A percentile compares a stretch with the other conserved stretches of the same genome.
phyloP scores from a whole-genome alignment of 805 yeast species.

The Saturnispora mendoncae region DNA sequence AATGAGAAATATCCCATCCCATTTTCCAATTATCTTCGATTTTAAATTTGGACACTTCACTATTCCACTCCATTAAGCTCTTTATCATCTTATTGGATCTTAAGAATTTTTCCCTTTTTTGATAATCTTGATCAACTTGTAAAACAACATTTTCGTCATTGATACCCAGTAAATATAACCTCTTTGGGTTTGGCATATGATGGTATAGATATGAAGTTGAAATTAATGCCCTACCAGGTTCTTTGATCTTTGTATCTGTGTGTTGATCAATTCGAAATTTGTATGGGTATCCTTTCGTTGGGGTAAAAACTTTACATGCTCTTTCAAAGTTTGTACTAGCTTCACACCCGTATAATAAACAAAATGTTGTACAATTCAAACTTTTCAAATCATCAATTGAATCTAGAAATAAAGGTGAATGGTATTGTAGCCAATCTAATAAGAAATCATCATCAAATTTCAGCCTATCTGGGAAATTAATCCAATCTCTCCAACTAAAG shows the following conservation, averaged over 20 bases:
- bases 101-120: slow-evolving; percentile 13
- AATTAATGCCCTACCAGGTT: slow-evolving; percentile 26
- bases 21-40: slow-evolving; percentile 13
- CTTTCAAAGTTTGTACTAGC: slow-evolving; percentile 14
- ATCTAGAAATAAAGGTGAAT: slow-evolving; percentile 9
- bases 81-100: slow-evolving; percentile 11
- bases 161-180: slow-evolving; percentile 17
- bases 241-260: slow-evolving; percentile 20
- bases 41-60: slow-evolving; percentile 7
- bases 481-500: slow-evolving; percentile 28
- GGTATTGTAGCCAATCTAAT: slow-evolving; percentile 12
- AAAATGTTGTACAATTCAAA: slow-evolving; percentile 10
- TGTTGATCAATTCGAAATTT: slow-evolving; percentile 22
- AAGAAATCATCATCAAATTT: slow-evolving; percentile 18
- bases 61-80: slow-evolving; percentile 16
- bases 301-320: slow-evolving; percentile 10
- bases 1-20: slow-evolving; percentile 17
- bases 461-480: slow-evolving; percentile 20
- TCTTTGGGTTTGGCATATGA: slow-evolving; percentile 27
- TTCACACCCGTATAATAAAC: slow-evolving; percentile 18
- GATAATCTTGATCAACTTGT: slow-evolving; percentile 18
- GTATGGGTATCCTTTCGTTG: slow-evolving; percentile 13
- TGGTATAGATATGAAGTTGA: slow-evolving; percentile 30
- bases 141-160: slow-evolving; percentile 15
- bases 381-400: slow-evolving; percentile 7